Evolutionary conservation across 768 basidiomycete species (phyloP), one percentile per base, ranked within the genome.

Genomic region (Leucocoprinus sp.): DNA sequence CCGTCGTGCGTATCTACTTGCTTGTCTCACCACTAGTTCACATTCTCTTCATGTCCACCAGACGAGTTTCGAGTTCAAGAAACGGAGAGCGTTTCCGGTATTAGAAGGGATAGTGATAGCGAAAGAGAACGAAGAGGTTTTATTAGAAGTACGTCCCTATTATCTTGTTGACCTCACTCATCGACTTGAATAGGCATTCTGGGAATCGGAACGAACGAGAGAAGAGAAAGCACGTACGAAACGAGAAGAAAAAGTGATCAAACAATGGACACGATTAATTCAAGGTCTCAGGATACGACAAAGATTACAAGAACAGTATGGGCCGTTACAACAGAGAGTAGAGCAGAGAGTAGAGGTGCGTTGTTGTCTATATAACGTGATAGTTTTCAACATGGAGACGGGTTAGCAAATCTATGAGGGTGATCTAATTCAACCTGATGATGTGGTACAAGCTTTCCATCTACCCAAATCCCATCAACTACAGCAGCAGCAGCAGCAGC

Each of bases 61-160:
- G 93, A 91, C 82, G 47, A 87, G 93, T 11, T 99, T 98, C 61
- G 95, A 97, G 62, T 99, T 98, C 68, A 90, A 82, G 59, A 93
- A 93, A 61, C 82, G 88, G 24, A 76, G 84, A 41, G 95, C 96
- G 0, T 78, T 78, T 48, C 95, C 95, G 3, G 69, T 90, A 48
- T 67, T 95, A 24, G 76, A 82, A 43, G 95, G 95, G 8, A 73
- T 99, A 2, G 92, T 98, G 21, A 71, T 91, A 21, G 89, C 93
- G 12, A 71, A 71, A 29, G 92, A 93, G 61, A 78, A 89, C 52
- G 85, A 91, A 59, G 66, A 69, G 1, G 60, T 72, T 3, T 57
- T 97, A 12, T 62, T 93, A 21, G 88, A 95, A 68, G 93, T 86
- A 59, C 42, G 71, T 60, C 43, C 47, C 21, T 40, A 47, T 26